These are phyloP conservation scores for Botrytis cinerea DNA, from an alignment of 2,329 filamentous ascomycete species.

Conservation along the genomic window DNA sequence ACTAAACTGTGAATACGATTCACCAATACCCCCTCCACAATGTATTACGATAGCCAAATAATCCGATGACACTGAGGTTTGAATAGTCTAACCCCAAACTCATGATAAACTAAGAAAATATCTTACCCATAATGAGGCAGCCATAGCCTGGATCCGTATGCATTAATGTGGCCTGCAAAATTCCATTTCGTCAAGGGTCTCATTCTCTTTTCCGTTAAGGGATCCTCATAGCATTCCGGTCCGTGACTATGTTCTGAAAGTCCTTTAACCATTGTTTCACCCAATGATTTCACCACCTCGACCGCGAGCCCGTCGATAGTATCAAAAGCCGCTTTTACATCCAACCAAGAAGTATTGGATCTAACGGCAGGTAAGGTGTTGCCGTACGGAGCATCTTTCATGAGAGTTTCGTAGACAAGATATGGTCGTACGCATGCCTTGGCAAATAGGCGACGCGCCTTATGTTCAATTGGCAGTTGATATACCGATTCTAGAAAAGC, in stretches of 20 bases:
- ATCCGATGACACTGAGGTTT: no score
- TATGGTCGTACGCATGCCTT: not conserved
- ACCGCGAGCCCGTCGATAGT: not conserved
- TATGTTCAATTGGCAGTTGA: not conserved
- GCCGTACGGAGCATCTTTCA: not conserved
- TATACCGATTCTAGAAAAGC: not conserved
- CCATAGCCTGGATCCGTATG: no score
- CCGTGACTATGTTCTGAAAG: fast-evolving
- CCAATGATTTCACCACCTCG: not conserved
- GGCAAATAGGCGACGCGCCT: not conserved
- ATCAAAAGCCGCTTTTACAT: not conserved
- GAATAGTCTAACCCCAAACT: no score
- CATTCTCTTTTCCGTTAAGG: not conserved
- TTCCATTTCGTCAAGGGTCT: no score
- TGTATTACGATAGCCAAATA: no score
- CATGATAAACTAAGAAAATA: no score
- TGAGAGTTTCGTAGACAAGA: not conserved
- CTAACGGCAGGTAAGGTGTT: not conserved
- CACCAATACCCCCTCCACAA: no score
- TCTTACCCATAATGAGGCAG: no score
- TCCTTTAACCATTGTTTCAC: not conserved
- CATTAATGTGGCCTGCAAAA: no score
- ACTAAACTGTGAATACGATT: no score
- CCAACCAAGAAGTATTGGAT: not conserved
- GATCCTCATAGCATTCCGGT: not conserved